Conservation (phyloP, 371 early-diverging fungal species). For the Lichtheimia ramosa region DNA sequence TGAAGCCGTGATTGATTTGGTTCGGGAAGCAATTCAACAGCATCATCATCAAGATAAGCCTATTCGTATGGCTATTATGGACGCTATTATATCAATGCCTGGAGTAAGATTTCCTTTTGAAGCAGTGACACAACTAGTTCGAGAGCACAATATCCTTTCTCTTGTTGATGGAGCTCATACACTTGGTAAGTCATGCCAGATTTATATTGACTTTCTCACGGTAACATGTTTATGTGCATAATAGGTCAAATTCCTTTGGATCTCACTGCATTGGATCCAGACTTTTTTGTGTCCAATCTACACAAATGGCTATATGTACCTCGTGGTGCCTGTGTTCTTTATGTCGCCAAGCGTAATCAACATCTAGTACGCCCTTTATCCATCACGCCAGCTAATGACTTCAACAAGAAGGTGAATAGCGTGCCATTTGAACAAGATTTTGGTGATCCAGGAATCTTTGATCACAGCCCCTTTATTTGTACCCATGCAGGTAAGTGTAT, state of each 20-base stretch:
- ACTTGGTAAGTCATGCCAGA: slow-evolving; percentile 32
- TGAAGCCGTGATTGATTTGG: slow-evolving; percentile 24
- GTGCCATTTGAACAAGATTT: slow-evolving; percentile 34
- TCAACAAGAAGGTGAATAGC: slow-evolving; percentile 4
- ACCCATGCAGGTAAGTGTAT: slow-evolving; percentile 36
- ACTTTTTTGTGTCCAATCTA: slow-evolving; percentile 70
- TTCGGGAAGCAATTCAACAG: slow-evolving; percentile 19
- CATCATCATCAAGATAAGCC: slow-evolving; percentile 23
- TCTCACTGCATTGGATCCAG: slow-evolving; percentile 52
- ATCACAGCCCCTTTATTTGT: slow-evolving; percentile 41
- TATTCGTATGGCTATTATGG: slow-evolving; percentile 55
- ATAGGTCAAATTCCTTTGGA: slow-evolving; percentile 64
- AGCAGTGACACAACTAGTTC: slow-evolving; percentile 42
- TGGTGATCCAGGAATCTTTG: slow-evolving; percentile 38
- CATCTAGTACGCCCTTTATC: slow-evolving; percentile 48
- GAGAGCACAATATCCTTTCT: slow-evolving; percentile 50
- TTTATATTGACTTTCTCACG: too few relatives aligned
- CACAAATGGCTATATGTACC: slow-evolving; percentile 79
- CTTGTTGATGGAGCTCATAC: slow-evolving; percentile 76
- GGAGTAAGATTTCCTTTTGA: slow-evolving; percentile 61
- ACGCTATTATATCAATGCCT: slow-evolving; percentile 58
- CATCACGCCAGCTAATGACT: slow-evolving; percentile 48
- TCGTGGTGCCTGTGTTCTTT: slow-evolving; percentile 62
- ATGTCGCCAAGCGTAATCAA: slow-evolving; percentile 55
- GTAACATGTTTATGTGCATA: too few relatives aligned